Conservation (phyloP, 495 filamentous ascomycete species). For the Aspergillus kassunensis region DNA sequence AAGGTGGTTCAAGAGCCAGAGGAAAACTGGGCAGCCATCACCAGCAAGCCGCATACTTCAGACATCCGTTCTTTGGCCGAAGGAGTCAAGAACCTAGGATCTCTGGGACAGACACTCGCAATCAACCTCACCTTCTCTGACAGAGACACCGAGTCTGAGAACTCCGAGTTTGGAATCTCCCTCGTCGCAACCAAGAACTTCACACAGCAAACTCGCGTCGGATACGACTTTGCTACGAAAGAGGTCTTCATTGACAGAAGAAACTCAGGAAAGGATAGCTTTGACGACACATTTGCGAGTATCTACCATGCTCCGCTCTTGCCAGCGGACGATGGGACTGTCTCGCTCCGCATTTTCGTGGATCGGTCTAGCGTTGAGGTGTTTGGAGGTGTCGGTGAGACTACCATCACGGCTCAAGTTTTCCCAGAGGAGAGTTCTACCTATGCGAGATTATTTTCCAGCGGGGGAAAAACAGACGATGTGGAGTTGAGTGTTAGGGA, state of each 20-base stretch:
- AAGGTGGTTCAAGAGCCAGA: conserved; percentile 24
- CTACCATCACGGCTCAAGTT: conserved; percentile 33
- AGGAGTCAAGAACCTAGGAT: conserved; percentile 15
- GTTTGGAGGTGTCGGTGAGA: conserved; percentile 30
- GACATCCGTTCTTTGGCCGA: conserved; percentile 13
- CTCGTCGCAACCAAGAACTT: conserved; percentile 26
- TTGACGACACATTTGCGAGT: conserved; percentile 26
- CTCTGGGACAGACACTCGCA: conserved; percentile 20
- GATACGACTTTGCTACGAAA: conserved; percentile 41
- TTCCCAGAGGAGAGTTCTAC: conserved; percentile 25
- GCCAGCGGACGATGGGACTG: conserved; percentile 11
- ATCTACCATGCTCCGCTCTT: conserved; percentile 24
- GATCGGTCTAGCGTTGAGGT: conserved; percentile 36
- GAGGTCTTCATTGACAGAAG: conserved; percentile 29
- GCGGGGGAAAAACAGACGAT: conserved; percentile 16
- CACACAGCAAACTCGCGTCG: conserved; percentile 36
- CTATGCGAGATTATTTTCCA: conserved; percentile 22
- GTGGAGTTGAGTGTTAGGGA: conserved; percentile 8
- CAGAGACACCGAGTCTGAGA: not conserved
- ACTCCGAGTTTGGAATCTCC: conserved; percentile 23
- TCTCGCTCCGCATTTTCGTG: conserved; percentile 26
- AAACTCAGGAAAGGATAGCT: conserved; percentile 24
- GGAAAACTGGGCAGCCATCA: conserved; percentile 16
- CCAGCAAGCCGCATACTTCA: not conserved
- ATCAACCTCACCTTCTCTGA: conserved; percentile 24